phyloP scores from a whole-genome alignment of 192 early-diverging fungal species.

The Gamsiella multidivaricata region DNA sequence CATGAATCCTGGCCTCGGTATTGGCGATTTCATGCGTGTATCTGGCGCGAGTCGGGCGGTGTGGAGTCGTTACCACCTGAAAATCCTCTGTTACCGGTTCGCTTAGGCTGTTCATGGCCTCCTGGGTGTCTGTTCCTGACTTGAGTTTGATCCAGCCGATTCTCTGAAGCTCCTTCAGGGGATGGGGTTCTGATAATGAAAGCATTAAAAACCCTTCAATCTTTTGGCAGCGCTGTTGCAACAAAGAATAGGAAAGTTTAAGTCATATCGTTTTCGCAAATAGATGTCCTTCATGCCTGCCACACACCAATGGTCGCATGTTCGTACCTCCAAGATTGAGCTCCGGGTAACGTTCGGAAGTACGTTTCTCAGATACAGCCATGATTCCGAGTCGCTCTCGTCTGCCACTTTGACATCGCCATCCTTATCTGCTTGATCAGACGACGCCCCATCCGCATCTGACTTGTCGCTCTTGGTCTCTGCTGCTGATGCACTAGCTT shows the following conservation, averaged over 20 bases:
- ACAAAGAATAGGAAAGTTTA: background rate
- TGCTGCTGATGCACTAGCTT: slow-evolving; percentile 11
- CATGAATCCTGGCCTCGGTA: slow-evolving; percentile 73
- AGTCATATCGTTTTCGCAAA: background rate
- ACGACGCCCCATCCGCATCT: slow-evolving; percentile 17
- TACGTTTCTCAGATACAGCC: slow-evolving; percentile 36
- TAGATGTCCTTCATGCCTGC: too few relatives aligned
- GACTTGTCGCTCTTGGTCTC: slow-evolving; percentile 19
- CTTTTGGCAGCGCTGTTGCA: slow-evolving; percentile 67
- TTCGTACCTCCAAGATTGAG: slow-evolving; percentile 39
- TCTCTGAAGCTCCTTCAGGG: slow-evolving; percentile 85
- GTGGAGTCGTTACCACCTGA: slow-evolving; percentile 19
- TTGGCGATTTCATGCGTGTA: slow-evolving; percentile 79
- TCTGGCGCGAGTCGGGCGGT: slow-evolving; percentile 61
- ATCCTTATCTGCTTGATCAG: slow-evolving; percentile 22
- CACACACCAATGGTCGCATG: background rate
- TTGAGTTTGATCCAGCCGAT: slow-evolving; percentile 94
- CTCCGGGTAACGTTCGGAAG: slow-evolving; percentile 37
- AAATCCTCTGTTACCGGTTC: slow-evolving; percentile 44
- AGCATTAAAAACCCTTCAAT: slow-evolving; percentile 87
- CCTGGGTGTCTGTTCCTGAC: slow-evolving; percentile 84
- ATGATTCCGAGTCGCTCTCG: slow-evolving; percentile 1
- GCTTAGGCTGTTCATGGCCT: slow-evolving; percentile 62
- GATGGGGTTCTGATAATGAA: slow-evolving; percentile 86
- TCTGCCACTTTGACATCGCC: slow-evolving; percentile 16